Conservation (phyloP, 1,139 yeast genomes). For the Meyerozyma carpophila region DNA sequence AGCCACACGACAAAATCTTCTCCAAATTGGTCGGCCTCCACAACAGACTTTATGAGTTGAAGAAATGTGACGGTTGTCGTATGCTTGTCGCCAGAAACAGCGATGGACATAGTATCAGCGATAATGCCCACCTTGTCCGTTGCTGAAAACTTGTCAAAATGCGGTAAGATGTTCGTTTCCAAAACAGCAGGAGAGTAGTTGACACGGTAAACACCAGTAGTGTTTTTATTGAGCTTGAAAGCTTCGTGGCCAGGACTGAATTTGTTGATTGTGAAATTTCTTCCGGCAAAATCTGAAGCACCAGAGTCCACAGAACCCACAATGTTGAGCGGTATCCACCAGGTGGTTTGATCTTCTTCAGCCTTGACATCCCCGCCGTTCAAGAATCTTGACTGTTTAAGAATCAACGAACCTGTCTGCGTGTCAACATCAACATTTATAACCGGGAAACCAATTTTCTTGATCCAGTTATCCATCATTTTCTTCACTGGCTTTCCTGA, state of each 20-base stretch:
- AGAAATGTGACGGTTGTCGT: constrained; percentile 44
- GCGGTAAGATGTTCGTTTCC: constrained; percentile 35
- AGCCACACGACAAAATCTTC: constrained; percentile 62
- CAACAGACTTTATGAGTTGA: constrained; percentile 38
- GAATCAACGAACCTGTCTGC: constrained; percentile 17
- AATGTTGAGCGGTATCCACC: constrained; percentile 72
- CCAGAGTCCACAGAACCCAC: constrained; percentile 20
- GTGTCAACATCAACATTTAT: constrained; percentile 13
- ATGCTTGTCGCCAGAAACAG: constrained; percentile 53
- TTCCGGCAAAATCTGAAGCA: not conserved
- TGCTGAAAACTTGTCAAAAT: constrained; percentile 41
- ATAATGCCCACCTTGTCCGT: constrained; percentile 64
- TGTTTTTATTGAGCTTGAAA: constrained; percentile 58
- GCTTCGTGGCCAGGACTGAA: constrained; percentile 23
- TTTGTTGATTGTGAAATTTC: constrained; percentile 17
- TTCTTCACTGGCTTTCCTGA: constrained; percentile 19
- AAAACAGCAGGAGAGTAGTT: constrained; percentile 51
- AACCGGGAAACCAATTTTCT: constrained; percentile 23
- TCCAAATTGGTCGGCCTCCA: constrained; percentile 35
- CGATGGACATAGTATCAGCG: constrained; percentile 58
- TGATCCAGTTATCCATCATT: constrained; percentile 24
- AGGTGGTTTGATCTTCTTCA: constrained; percentile 35
- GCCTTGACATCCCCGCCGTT: constrained; percentile 49
- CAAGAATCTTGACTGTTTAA: constrained; percentile 53
- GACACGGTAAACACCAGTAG: constrained; percentile 64